Conservation (phyloP, 2,329 filamentous ascomycete species). For the Colletotrichum endophyticum region DNA sequence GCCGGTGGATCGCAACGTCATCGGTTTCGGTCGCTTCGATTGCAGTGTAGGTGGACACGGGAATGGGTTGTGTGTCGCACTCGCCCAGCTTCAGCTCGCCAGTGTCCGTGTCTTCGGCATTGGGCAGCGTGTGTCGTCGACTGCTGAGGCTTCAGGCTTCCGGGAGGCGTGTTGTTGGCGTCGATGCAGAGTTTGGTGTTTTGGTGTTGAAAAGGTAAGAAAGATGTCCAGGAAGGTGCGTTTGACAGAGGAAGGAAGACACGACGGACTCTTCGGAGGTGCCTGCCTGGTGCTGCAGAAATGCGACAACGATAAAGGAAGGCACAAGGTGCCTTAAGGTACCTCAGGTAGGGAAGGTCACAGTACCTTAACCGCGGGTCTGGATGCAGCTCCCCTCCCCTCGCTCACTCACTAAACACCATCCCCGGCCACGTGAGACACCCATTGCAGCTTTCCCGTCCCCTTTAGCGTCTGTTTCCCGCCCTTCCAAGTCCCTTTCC, state of each 20-base stretch:
- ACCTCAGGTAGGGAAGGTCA: background rate
- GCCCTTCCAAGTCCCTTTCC: background rate
- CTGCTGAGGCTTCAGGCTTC: background rate
- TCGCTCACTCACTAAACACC: background rate
- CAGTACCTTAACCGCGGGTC: background rate
- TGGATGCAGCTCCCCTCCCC: background rate
- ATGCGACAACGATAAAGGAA: background rate
- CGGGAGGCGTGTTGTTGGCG: background rate
- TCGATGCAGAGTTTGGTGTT: background rate
- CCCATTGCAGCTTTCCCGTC: background rate
- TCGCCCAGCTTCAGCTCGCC: background rate
- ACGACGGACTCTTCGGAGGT: background rate
- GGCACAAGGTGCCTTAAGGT: background rate
- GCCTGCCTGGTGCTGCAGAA: background rate
- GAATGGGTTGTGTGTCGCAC: background rate
- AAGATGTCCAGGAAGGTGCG: background rate
- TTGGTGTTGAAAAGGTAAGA: background rate
- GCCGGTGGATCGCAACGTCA: slow-evolving; percentile 5
- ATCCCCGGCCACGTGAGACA: background rate
- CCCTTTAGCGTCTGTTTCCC: background rate
- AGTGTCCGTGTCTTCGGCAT: background rate
- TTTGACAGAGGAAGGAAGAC: background rate
- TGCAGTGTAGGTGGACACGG: background rate
- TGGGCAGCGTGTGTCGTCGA: background rate
- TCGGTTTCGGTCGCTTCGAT: background rate